These are phyloP conservation scores for Termitomyces titanicus DNA, from an alignment of 768 basidiomycete genomes.

Conservation along the genomic window DNA sequence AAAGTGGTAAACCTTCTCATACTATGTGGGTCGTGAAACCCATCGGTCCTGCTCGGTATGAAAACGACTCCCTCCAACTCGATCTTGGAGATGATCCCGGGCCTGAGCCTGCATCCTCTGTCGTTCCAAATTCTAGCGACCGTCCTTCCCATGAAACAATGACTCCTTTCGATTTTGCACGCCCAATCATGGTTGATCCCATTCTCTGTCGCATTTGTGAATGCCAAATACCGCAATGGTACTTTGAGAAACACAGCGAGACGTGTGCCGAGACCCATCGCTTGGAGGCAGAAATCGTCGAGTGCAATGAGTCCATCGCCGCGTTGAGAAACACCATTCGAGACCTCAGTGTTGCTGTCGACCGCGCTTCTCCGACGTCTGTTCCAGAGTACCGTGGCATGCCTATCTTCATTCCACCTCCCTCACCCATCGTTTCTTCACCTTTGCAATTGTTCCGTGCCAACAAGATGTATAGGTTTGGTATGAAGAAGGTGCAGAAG, in stretches of 20 bases:
- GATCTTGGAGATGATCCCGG: slow-evolving; percentile 50
- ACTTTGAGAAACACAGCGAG: slow-evolving; percentile 99
- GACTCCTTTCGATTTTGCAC: slow-evolving; percentile 72
- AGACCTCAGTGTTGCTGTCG: slow-evolving; percentile 69
- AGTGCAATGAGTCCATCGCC: slow-evolving; percentile 88
- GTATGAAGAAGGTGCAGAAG: slow-evolving; percentile 79
- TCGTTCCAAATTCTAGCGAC: slow-evolving; percentile 34
- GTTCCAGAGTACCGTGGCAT: slow-evolving; percentile 85
- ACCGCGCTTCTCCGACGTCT: slow-evolving; percentile 63
- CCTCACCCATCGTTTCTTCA: slow-evolving; percentile 67
- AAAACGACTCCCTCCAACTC: slow-evolving; percentile 62
- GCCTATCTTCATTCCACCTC: slow-evolving; percentile 74
- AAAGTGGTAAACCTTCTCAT: slow-evolving; percentile 84
- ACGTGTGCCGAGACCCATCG: slow-evolving; percentile 96
- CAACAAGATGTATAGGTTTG: slow-evolving; percentile 73
- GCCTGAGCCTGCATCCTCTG: slow-evolving; percentile 36
- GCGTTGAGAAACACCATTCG: slow-evolving; percentile 87
- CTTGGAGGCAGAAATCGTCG: slow-evolving; percentile 90
- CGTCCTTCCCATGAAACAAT: slow-evolving; percentile 39
- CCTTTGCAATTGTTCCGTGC: slow-evolving; percentile 76
- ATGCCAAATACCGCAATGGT: slow-evolving; percentile 95
- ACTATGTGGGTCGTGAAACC: slow-evolving; percentile 99
- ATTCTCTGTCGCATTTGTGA: slow-evolving; percentile 98
- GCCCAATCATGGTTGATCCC: slow-evolving; percentile 74
- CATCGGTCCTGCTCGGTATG: slow-evolving; percentile 64